Base-by-base conservation (phyloP, 1,284 basidiomycete genomes). In the Austroboletus niveus region DNA sequence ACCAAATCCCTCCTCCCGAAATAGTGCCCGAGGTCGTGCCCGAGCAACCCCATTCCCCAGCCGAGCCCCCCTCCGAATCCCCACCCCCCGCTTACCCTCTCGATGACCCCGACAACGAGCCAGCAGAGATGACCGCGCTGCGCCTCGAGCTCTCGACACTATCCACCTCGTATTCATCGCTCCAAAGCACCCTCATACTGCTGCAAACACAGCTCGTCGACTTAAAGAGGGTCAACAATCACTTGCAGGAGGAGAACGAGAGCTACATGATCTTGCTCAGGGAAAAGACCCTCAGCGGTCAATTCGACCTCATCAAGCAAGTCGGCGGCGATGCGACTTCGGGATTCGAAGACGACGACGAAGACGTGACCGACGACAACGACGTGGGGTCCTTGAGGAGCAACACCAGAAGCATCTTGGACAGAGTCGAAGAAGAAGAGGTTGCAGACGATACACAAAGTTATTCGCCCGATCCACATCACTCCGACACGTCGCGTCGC, bases 221-320 rank as follows among this genome's bases (percentile, higher is more conserved):
- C 59, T 69, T 92, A 47, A 87, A 89, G 68, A 75, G 89, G 50
- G 89, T 92, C 58, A 92, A 92, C 64, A 80, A 85, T 59, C 84
- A 87, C 55, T 65, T 92, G 39, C 89, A 92, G 68, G 94, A 97
- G 66, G 94, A 97, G 63, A 97, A 96, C 69, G 93, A 96, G 71
- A 89, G 90, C 45, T 98, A 93, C 74, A 93, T 95, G 78, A 91
- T 94, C 55, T 77, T 98, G 42, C 73, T 97, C 29, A 78, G 91
- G 53, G 93, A 97, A 72, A 85, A 82, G 72, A 97, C 94, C 0
- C 73, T 98, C 39, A 93, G 79, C 56, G 94, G 94, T 2, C 84
- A 91, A 59, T 89, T 92, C 62, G 84, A 91, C 62, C 74, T 89
- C 50, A 74, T 85, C 65, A 81, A 76, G 60, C 80, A 84, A 63